Evolutionary conservation across 164 flowering plant species (phyloP).

Genomic region (Magnolia changhungtana): DNA sequence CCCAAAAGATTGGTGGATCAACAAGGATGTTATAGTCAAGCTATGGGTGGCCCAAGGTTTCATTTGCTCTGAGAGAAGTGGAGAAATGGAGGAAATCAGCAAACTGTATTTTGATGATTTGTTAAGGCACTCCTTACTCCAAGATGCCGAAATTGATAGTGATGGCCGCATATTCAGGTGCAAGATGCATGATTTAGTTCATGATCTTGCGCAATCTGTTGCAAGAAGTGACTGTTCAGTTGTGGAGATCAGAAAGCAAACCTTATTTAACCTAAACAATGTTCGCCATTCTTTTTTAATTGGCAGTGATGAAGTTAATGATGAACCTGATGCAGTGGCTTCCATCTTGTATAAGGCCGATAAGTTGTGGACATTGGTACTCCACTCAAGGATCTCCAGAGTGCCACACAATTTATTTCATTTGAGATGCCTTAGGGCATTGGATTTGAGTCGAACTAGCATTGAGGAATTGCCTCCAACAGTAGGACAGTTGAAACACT

Average conservation of each 20-base stretch:
- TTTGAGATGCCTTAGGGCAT: not conserved
- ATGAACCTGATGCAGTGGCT: not conserved
- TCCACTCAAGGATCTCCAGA: not conserved
- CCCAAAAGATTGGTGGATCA: slow-evolving; percentile 2
- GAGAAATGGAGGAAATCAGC: slow-evolving; percentile 6
- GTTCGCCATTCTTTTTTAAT: not conserved
- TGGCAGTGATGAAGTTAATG: not conserved
- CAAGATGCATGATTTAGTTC: not conserved
- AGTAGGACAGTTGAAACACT: not conserved
- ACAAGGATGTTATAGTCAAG: not conserved
- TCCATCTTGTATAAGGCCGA: not conserved
- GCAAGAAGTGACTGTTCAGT: not conserved
- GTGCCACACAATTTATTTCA: not conserved
- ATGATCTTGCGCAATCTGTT: slow-evolving; percentile 7
- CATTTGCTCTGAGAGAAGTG: not conserved
- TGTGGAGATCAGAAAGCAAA: not conserved
- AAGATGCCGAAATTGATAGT: slow-evolving; percentile 7
- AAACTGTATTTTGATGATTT: slow-evolving; percentile 6
- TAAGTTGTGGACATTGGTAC: not conserved
- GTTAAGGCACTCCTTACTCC: slow-evolving; percentile 15
- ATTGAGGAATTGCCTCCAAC: not conserved
- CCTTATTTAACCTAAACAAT: not conserved
- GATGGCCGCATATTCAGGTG: too few species aligned
- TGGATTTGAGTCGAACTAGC: not conserved
- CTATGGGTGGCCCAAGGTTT: slow-evolving; percentile 21